Conservation (phyloP, 768 basidiomycete genomes). For the Suillus subalutaceus region DNA sequence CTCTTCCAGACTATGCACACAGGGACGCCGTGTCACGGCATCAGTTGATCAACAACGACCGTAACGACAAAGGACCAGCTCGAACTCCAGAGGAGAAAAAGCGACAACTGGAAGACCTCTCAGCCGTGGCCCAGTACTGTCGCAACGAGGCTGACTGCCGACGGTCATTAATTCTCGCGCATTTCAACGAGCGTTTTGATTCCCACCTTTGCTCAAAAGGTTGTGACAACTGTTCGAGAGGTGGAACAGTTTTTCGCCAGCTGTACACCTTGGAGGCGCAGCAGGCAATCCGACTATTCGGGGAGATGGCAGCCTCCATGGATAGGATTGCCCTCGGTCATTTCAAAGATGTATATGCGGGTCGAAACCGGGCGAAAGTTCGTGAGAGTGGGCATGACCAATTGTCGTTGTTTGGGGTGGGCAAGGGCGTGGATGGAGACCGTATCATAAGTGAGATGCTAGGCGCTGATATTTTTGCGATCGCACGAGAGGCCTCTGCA, state of each 20-base stretch:
- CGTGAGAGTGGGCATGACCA: constrained; percentile 50
- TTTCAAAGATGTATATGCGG: constrained; percentile 66
- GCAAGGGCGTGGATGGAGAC: constrained; percentile 56
- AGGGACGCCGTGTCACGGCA: constrained; percentile 58
- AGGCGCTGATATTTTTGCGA: constrained; percentile 49
- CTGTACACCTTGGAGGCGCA: constrained; percentile 67
- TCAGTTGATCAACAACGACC: constrained; percentile 62
- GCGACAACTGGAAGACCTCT: constrained; percentile 65
- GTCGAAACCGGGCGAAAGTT: constrained; percentile 53
- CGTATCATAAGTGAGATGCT: constrained; percentile 63
- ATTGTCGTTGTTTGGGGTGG: constrained; percentile 56
- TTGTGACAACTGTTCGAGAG: constrained; percentile 84
- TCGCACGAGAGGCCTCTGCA: constrained; percentile 49
- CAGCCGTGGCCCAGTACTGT: constrained; percentile 79
- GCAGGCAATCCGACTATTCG: constrained; percentile 60
- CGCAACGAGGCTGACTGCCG: constrained; percentile 83
- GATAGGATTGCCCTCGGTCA: constrained; percentile 63
- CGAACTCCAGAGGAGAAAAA: constrained; percentile 45
- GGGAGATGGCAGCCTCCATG: constrained; percentile 42
- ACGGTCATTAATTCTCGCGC: constrained; percentile 82
- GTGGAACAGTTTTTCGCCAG: constrained; percentile 43
- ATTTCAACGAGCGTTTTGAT: constrained; percentile 85
- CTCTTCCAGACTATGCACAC: constrained; percentile 61
- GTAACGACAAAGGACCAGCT: constrained; percentile 38
- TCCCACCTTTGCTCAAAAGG: constrained; percentile 60